Evolutionary conservation across 164 flowering plant genomes (phyloP).

Genomic region (Nymphaea thermarum): DNA sequence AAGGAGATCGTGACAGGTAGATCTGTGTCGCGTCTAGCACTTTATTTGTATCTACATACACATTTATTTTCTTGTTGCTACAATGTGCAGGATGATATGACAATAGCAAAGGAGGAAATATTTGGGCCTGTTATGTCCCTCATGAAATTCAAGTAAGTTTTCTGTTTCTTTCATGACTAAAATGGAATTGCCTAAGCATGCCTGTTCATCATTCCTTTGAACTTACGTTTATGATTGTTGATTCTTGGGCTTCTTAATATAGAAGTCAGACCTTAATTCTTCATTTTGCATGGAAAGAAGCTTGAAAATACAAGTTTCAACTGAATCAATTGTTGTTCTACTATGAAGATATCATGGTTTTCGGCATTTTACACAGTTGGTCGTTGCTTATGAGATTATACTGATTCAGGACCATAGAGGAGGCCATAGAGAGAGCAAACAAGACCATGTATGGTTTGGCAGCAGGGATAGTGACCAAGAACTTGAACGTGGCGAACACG

Average conservation of each 20-base stretch:
- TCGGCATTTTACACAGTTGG: neutral
- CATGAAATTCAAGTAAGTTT: slow-evolving; percentile 69
- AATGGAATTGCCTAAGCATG: neutral
- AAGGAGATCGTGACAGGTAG: too few relatives aligned
- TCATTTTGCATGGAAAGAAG: too few relatives aligned
- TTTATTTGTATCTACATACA: too few relatives aligned
- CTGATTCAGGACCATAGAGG: slow-evolving; percentile 45
- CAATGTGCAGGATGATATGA: slow-evolving; percentile 51
- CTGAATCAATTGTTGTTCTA: too few relatives aligned
- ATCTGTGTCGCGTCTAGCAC: too few relatives aligned
- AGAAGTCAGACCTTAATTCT: too few relatives aligned
- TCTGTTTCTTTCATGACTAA: neutral
- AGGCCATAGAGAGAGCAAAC: slow-evolving; percentile 56
- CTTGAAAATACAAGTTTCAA: too few relatives aligned
- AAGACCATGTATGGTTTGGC: slow-evolving; percentile 60
- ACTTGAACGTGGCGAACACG: slow-evolving; percentile 47
- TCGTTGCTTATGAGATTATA: neutral
- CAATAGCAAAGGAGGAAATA: slow-evolving; percentile 55
- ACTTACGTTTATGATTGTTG: too few relatives aligned
- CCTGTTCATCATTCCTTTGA: too few relatives aligned
- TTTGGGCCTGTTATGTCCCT: slow-evolving; percentile 74
- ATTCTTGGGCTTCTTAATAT: too few relatives aligned
- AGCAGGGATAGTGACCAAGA: slow-evolving; percentile 60
- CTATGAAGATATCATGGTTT: too few relatives aligned
- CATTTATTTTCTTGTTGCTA: neutral